phyloP scores from a whole-genome alignment of 768 basidiomycete species.

The Boletus rubroflammeus region DNA sequence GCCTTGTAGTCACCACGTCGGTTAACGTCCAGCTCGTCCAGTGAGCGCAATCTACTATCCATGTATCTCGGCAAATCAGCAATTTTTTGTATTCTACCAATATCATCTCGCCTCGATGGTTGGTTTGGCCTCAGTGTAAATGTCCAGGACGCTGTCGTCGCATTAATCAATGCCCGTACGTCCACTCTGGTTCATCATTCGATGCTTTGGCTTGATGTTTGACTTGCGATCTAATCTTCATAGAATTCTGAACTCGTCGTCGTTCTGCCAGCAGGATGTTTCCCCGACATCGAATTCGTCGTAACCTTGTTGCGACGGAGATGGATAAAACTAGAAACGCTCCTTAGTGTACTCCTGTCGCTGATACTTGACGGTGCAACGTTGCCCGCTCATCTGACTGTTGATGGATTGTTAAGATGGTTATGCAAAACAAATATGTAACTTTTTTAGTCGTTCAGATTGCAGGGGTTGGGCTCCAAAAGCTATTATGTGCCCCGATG shows the following conservation, averaged over 20 bases:
- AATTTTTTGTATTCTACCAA: conserved; percentile 15
- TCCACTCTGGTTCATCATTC: conserved; percentile 2
- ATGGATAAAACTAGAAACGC: conserved; percentile 6
- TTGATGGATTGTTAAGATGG: conserved; percentile 9
- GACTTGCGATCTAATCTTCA: background rate
- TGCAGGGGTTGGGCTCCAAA: background rate
- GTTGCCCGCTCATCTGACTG: background rate
- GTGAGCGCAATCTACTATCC: conserved; percentile 10
- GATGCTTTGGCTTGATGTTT: conserved; percentile 1
- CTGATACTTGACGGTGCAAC: background rate
- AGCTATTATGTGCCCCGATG: background rate
- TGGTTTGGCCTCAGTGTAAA: conserved; percentile 1
- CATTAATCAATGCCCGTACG: conserved; percentile 16
- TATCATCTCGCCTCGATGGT: conserved; percentile 2
- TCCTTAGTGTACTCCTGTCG: conserved; percentile 12
- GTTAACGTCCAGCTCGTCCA: conserved; percentile 15
- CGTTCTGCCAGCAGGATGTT: background rate
- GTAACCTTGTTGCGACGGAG: background rate
- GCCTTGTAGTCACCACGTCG: background rate
- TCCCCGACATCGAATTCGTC: background rate
- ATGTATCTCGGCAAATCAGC: conserved; percentile 15
- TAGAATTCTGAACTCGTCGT: conserved; percentile 3
- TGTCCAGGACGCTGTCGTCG: background rate
- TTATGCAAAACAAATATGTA: background rate
- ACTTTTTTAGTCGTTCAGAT: background rate